These are phyloP conservation scores for Cicer arietinum DNA, from an alignment of 306 rosid species.

Conservation along the genomic window DNA sequence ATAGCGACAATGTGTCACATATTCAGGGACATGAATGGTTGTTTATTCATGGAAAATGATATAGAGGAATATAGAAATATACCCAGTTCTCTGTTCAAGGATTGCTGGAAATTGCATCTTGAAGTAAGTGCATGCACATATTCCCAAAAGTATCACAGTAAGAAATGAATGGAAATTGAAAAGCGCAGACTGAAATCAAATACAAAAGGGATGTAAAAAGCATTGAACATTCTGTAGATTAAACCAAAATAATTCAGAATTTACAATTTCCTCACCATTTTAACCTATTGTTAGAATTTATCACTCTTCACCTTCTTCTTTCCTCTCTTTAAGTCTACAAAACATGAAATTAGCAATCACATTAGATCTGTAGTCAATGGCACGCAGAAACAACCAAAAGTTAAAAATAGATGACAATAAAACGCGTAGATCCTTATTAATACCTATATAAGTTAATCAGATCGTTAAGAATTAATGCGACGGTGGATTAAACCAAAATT, in stretches of 20 bases:
- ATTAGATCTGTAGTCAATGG: neutral
- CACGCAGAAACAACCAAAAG: neutral
- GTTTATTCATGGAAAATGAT: neutral
- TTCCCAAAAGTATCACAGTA: slow-evolving; percentile 56
- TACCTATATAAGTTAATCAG: neutral
- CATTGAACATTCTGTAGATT: neutral
- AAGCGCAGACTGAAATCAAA: slow-evolving; percentile 57
- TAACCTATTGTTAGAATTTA: slow-evolving; percentile 18
- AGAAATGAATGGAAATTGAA: slow-evolving; percentile 64
- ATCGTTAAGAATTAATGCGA: neutral
- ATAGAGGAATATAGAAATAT: slow-evolving; percentile 1
- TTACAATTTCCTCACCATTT: slow-evolving; percentile 43
- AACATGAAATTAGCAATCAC: slow-evolving; percentile 31
- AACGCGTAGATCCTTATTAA: slow-evolving; percentile 22
- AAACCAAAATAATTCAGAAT: neutral
- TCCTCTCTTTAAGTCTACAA: slow-evolving; percentile 18
- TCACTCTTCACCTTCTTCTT: slow-evolving; percentile 38
- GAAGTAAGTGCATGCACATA: slow-evolving; percentile 59
- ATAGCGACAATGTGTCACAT: too few relatives aligned
- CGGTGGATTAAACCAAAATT: neutral
- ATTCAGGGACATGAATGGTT: too few relatives aligned
- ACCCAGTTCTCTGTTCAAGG: slow-evolving; percentile 62
- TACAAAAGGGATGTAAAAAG: slow-evolving; percentile 36
- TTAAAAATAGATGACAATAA: neutral
- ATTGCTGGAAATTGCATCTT: slow-evolving; percentile 63